phyloP scores from a whole-genome alignment of 331 rosid genomes.

The Quercus lobata region DNA sequence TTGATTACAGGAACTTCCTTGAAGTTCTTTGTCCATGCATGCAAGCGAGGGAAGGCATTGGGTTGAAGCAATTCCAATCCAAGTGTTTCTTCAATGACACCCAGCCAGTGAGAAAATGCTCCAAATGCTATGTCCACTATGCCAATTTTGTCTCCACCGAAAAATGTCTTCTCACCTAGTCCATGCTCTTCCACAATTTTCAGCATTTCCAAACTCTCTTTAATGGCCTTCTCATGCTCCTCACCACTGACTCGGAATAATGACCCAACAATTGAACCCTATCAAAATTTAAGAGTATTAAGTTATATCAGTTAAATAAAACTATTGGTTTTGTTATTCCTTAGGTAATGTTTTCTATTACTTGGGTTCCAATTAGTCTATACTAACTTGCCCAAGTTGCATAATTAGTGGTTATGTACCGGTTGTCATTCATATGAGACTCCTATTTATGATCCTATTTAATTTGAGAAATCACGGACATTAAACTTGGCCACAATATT shows the following conservation, averaged over 20 bases:
- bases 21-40: slow-evolving; percentile 30
- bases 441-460: too few species aligned
- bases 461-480: too few species aligned
- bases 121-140: slow-evolving; percentile 35
- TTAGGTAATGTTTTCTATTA: too few species aligned
- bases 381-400: too few species aligned
- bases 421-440: too few species aligned
- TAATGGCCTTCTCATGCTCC: slow-evolving; percentile 1
- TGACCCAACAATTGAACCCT: background rate
- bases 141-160: slow-evolving; percentile 30
- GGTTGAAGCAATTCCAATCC: slow-evolving; percentile 18
- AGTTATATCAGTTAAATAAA: too few species aligned
- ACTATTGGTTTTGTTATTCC: too few species aligned
- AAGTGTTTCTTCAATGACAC: background rate
- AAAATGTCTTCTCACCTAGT: slow-evolving; percentile 15
- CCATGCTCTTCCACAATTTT: slow-evolving; percentile 17
- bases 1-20: slow-evolving; percentile 21
- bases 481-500: too few species aligned
- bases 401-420: too few species aligned
- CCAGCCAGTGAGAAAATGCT: background rate
- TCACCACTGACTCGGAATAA: background rate
- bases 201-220: slow-evolving; percentile 11
- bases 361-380: too few species aligned
- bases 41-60: slow-evolving; percentile 23
- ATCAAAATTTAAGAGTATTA: background rate